Conservation (phyloP, 768 basidiomycete genomes). For the Podaxis sp. region DNA sequence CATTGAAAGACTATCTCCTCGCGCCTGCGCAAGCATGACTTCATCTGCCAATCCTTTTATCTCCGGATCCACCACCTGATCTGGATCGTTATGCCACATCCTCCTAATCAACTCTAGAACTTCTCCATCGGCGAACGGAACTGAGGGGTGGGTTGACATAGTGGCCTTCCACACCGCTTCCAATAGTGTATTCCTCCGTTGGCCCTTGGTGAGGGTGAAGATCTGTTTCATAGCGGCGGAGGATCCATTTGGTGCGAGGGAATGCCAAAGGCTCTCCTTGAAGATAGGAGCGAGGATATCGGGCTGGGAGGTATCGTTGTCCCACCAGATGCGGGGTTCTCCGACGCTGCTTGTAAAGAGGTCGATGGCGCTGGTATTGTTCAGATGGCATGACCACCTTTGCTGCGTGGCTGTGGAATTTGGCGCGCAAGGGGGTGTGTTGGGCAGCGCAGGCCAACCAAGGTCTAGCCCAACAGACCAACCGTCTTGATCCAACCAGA, state of each 20-base stretch:
- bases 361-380: constrained; percentile 4
- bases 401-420: constrained; percentile 6
- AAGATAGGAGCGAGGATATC: constrained; percentile 4
- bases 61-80: constrained; percentile 10
- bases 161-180: constrained; percentile 13
- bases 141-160: constrained; percentile 7
- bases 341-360: constrained; percentile 4
- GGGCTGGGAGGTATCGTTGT: not conserved
- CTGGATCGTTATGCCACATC: constrained; percentile 12
- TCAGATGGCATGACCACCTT: constrained; percentile 10
- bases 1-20: constrained; percentile 9
- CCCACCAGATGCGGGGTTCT: constrained; percentile 14
- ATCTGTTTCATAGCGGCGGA: constrained; percentile 19
- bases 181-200: constrained; percentile 16
- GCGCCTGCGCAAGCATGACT: constrained; percentile 11
- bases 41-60: constrained; percentile 10
- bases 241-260: constrained; percentile 12
- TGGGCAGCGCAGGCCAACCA: not conserved
- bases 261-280: constrained; percentile 14
- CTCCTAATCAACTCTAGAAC: constrained; percentile 14
- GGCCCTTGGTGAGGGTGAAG: constrained; percentile 17
- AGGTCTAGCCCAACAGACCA: constrained; percentile 15
- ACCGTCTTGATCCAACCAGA: constrained; percentile 17
- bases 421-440: not conserved
- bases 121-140: constrained; percentile 11